phyloP scores from a whole-genome alignment of 345 rosid genomes.

The Moricandia moricandioides region DNA sequence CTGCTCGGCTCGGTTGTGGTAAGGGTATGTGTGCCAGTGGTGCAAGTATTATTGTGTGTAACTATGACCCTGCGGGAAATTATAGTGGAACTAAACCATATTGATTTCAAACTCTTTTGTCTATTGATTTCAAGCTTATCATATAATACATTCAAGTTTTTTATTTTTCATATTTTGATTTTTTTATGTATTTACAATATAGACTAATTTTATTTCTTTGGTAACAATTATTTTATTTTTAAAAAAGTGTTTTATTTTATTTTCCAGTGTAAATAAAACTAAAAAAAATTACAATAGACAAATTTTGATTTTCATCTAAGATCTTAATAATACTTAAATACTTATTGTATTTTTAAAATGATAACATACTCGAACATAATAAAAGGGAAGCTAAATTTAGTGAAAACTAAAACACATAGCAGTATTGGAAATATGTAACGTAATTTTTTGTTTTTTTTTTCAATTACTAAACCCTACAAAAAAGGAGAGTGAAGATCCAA shows the following conservation, averaged over 20 bases:
- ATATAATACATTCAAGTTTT: neutral
- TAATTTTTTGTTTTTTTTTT: too few species aligned
- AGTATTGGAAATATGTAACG: too few species aligned
- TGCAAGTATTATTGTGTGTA: conserved; percentile 49
- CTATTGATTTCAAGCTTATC: neutral
- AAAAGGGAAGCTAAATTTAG: too few species aligned
- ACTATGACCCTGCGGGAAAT: conserved; percentile 67
- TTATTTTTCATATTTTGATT: neutral
- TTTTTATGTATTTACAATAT: too few species aligned
- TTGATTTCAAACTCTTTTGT: neutral
- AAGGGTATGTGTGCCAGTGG: conserved; percentile 55
- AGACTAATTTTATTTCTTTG: neutral
- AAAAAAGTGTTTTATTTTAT: too few species aligned
- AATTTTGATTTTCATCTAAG: neutral
- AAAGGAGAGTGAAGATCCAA: too few species aligned
- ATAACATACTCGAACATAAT: too few species aligned
- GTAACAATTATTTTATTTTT: neutral
- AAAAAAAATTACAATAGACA: neutral
- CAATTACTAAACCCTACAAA: too few species aligned
- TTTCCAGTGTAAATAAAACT: neutral
- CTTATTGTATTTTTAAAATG: too few species aligned
- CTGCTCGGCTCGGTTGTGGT: conserved; percentile 62
- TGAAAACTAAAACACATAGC: too few species aligned
- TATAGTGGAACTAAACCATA: conserved; percentile 45
- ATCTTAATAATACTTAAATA: neutral